phyloP scores from a whole-genome alignment of 2,329 filamentous ascomycete species.

The Pezicula neosporulosa region DNA sequence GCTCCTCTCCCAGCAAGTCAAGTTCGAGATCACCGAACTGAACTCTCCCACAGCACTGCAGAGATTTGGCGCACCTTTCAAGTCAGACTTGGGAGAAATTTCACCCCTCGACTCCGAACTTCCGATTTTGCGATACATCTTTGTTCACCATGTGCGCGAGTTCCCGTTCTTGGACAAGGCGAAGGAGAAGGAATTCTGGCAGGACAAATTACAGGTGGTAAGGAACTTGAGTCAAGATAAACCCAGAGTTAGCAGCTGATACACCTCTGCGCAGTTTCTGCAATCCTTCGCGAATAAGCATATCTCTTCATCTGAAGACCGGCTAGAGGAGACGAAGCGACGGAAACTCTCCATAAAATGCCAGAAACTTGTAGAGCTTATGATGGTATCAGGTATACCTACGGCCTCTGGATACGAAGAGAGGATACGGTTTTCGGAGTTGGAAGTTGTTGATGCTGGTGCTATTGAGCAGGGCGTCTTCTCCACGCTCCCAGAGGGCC shows the following conservation, averaged over 20 bases:
- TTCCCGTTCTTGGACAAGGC: slow-evolving; percentile 98
- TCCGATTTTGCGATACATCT: slow-evolving; percentile 91
- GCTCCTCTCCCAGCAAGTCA: slow-evolving; percentile 84
- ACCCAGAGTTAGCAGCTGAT: slow-evolving; percentile 4
- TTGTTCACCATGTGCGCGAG: slow-evolving; percentile 95
- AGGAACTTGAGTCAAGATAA: slow-evolving; percentile 26
- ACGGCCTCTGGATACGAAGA: slow-evolving; percentile 98
- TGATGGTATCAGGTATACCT: slow-evolving; percentile 98
- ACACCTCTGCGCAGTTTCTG: slow-evolving; percentile 65
- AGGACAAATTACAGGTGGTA: slow-evolving; percentile 93
- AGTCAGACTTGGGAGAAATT: slow-evolving; percentile 87
- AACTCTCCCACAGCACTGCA: slow-evolving; percentile 93
- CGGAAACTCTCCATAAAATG: slow-evolving; percentile 89
- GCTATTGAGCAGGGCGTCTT: slow-evolving; percentile 89
- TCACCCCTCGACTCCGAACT: slow-evolving; percentile 91
- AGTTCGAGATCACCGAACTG: slow-evolving; percentile 86
- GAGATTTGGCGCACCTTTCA: slow-evolving; percentile 93
- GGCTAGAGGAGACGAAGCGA: slow-evolving; percentile 92
- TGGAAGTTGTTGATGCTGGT: slow-evolving; percentile 91
- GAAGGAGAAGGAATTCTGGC: slow-evolving; percentile 98
- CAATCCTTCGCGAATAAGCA: slow-evolving; percentile 97
- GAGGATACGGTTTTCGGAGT: slow-evolving; percentile 91
- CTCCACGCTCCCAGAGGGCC: slow-evolving; percentile 83
- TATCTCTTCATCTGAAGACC: slow-evolving; percentile 94
- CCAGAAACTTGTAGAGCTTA: slow-evolving; percentile 93